phyloP scores from a whole-genome alignment of 1,284 basidiomycete species.

The Cystobasidium pallidum region DNA sequence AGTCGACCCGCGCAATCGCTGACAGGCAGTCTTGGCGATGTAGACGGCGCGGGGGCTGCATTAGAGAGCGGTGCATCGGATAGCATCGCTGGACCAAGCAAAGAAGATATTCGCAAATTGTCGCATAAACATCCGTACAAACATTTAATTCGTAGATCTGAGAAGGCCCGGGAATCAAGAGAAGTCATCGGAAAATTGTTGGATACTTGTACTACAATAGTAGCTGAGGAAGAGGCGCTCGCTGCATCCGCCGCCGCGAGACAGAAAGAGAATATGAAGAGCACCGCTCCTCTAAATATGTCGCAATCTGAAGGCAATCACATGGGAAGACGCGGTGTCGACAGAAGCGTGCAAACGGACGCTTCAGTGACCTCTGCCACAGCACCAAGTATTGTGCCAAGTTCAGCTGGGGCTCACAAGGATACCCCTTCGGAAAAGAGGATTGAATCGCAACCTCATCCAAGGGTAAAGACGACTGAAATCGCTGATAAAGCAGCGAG shows the following conservation, averaged over 20 bases:
- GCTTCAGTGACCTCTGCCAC: neutral
- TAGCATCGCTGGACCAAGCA: neutral
- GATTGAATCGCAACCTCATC: too few species aligned
- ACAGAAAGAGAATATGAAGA: constrained; percentile 14
- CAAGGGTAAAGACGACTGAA: neutral
- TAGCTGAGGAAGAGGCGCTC: constrained; percentile 3
- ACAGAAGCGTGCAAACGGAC: constrained; percentile 5
- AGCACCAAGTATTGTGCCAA: neutral
- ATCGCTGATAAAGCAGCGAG: neutral
- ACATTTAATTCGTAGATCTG: neutral
- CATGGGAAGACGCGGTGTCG: neutral
- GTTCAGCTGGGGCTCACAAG: too few species aligned
- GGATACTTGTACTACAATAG: constrained; percentile 15
- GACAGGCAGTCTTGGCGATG: neutral
- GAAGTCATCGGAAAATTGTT: constrained; percentile 12
- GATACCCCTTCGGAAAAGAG: too few species aligned
- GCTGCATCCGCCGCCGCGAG: neutral
- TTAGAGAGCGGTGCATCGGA: neutral
- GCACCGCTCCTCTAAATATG: neutral
- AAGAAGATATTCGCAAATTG: constrained; percentile 14
- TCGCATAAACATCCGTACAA: neutral
- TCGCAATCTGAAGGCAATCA: neutral
- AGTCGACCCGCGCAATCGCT: neutral
- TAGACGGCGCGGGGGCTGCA: neutral
- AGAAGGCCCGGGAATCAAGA: neutral